These are phyloP conservation scores for Scleroderma bovista DNA, from an alignment of 768 basidiomycete species.

Conservation along the genomic window DNA sequence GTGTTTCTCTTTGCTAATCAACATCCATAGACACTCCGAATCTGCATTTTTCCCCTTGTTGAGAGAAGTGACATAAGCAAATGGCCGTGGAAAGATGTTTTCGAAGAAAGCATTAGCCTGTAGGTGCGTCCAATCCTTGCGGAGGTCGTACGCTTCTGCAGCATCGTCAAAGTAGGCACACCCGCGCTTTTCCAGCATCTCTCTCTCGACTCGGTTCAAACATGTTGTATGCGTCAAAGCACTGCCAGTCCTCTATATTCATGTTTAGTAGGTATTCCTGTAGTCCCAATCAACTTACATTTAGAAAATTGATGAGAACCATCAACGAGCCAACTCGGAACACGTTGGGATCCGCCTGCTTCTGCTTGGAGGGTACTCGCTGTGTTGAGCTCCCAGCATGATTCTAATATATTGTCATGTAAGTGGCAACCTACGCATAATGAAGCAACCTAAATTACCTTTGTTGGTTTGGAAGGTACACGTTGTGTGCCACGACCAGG, in stretches of 20 bases:
- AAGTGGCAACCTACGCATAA: neutral
- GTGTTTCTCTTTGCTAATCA: slow-evolving; percentile 1
- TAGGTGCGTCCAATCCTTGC: neutral
- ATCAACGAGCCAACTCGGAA: neutral
- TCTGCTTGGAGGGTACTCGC: neutral
- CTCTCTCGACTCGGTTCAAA: neutral
- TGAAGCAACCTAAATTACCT: neutral
- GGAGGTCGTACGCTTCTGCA: neutral
- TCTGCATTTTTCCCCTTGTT: neutral
- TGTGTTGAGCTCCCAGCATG: neutral
- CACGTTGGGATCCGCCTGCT: neutral
- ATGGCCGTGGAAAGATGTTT: neutral
- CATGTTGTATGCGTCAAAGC: neutral
- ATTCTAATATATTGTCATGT: neutral
- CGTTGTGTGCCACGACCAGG: too few species aligned
- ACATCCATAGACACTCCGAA: neutral
- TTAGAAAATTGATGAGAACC: neutral
- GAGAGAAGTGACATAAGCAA: neutral
- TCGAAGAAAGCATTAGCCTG: neutral
- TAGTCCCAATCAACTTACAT: neutral
- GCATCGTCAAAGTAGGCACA: neutral
- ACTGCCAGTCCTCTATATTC: neutral
- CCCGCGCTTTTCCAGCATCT: neutral
- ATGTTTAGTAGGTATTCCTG: neutral
- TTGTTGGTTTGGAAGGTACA: neutral